Percentiles rank a stretch among this genome's conserved stretches.
Conservation (phyloP, 192 early-diverging fungal species). For the Podochytrium sp. region DNA sequence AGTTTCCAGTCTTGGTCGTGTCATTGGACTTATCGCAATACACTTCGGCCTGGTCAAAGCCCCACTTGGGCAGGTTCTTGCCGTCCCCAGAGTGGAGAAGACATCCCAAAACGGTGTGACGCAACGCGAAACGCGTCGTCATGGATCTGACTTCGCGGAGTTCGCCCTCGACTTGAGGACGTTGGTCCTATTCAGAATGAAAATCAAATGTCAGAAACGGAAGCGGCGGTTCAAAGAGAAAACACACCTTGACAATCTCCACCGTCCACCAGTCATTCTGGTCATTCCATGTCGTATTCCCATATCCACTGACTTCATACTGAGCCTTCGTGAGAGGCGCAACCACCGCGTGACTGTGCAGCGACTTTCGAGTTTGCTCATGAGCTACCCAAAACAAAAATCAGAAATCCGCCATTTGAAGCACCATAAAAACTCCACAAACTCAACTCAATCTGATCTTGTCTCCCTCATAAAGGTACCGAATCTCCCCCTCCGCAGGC, state of each 20-base stretch:
- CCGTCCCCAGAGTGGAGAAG: constrained; percentile 70
- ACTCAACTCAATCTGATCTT: constrained; percentile 67
- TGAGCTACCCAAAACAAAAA: constrained; percentile 56
- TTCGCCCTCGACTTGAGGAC: neutral
- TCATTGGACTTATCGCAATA: constrained; percentile 79
- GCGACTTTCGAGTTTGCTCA: constrained; percentile 65
- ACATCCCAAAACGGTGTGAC: constrained; percentile 74
- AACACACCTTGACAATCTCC: constrained; percentile 72
- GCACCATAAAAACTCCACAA: neutral
- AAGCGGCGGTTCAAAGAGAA: no score
- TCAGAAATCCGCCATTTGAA: no score
- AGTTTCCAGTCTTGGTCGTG: constrained; percentile 49
- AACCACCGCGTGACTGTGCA: constrained; percentile 83
- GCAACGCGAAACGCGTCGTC: constrained; percentile 79
- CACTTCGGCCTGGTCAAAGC: constrained; percentile 92
- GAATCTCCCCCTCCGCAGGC: constrained; percentile 38
- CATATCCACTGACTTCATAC: constrained; percentile 92
- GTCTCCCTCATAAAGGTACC: constrained; percentile 79
- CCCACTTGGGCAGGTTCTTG: constrained; percentile 90
- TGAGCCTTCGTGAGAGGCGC: constrained; percentile 76
- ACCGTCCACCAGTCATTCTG: constrained; percentile 90
- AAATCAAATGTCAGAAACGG: no score
- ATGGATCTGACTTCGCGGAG: constrained; percentile 65
- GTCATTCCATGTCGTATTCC: constrained; percentile 72
- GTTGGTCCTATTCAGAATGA: constrained; percentile 12